Percentiles rank a stretch among this genome's conserved stretches.
Conservation (phyloP, 257 asterid genomes). For the Striga asiatica region DNA sequence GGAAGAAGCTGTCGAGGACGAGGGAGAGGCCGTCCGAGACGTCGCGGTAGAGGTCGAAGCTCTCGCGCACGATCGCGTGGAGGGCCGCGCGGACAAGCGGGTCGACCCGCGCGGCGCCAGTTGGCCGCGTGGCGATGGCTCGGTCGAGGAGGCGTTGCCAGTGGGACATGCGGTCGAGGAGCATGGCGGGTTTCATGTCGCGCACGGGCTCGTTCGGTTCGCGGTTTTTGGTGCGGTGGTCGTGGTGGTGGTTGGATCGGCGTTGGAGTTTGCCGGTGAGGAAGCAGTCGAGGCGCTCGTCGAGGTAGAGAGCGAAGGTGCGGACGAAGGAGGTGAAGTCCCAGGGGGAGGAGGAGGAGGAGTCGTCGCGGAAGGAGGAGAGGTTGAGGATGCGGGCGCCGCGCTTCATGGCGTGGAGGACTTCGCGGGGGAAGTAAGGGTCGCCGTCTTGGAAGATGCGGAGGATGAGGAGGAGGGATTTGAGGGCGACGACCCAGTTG, state of each 20-base stretch:
- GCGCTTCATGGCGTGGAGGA: conserved; percentile 74
- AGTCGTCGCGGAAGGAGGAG: conserved; percentile 60
- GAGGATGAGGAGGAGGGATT: conserved; percentile 64
- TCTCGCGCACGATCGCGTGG: conserved; percentile 68
- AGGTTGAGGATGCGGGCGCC: conserved; percentile 76
- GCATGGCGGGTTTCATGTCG: conserved; percentile 67
- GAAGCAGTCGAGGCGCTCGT: conserved; percentile 73
- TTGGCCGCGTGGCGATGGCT: conserved; percentile 67
- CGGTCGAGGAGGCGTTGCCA: conserved; percentile 79
- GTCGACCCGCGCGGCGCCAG: conserved; percentile 49
- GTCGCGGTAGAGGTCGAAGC: conserved; percentile 60
- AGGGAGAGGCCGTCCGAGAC: conserved; percentile 62
- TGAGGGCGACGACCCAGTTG: conserved; percentile 74
- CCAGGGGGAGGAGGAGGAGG: conserved; percentile 77
- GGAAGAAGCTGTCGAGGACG: conserved; percentile 60
- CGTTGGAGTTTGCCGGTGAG: conserved; percentile 68
- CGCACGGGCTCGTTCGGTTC: conserved; percentile 33
- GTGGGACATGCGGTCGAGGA: conserved; percentile 51
- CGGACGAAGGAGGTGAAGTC: conserved; percentile 77
- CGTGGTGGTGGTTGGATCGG: conserved; percentile 23
- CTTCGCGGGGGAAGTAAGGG: conserved; percentile 84
- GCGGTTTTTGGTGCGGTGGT: conserved; percentile 17
- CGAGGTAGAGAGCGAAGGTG: conserved; percentile 71
- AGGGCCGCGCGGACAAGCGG: conserved; percentile 46
- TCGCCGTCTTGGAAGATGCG: conserved; percentile 82